These are phyloP conservation scores for Meredithiella fracta DNA, from an alignment of 2,329 filamentous ascomycete species.

Conservation along the genomic window DNA sequence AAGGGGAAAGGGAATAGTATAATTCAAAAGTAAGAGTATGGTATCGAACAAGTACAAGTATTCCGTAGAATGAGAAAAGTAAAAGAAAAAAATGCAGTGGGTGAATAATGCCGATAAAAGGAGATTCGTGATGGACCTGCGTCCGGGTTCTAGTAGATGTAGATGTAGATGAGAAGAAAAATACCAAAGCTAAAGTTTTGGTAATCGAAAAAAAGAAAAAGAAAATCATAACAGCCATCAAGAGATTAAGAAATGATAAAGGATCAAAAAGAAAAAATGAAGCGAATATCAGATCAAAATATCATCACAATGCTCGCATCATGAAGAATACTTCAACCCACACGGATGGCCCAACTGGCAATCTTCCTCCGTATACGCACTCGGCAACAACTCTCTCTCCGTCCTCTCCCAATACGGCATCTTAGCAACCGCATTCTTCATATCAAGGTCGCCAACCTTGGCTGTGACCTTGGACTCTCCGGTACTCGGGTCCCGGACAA, in stretches of 20 bases:
- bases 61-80: background rate
- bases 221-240: background rate
- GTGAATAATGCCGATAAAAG: background rate
- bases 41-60: background rate
- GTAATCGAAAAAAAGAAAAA: background rate
- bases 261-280: background rate
- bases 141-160: conserved; percentile 3
- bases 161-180: background rate
- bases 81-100: conserved; percentile 8
- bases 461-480: conserved; percentile 11
- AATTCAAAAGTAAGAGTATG: background rate
- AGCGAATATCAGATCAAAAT: background rate
- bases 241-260: conserved; percentile 4
- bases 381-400: conserved; percentile 45
- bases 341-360: conserved; percentile 10
- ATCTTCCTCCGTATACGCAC: conserved; percentile 44
- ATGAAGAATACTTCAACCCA: background rate
- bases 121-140: conserved; percentile 3
- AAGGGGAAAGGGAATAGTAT: background rate
- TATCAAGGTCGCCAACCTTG: conserved; percentile 54
- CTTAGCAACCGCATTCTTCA: conserved; percentile 54
- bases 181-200: background rate
- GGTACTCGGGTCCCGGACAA: conserved; percentile 22
- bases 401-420: conserved; percentile 49
- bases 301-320: background rate